Evolutionary conservation across 192 early-diverging fungal genomes (phyloP), one percentile per base, ranked within the genome.

Genomic region (Entomortierella chlamydospora): DNA sequence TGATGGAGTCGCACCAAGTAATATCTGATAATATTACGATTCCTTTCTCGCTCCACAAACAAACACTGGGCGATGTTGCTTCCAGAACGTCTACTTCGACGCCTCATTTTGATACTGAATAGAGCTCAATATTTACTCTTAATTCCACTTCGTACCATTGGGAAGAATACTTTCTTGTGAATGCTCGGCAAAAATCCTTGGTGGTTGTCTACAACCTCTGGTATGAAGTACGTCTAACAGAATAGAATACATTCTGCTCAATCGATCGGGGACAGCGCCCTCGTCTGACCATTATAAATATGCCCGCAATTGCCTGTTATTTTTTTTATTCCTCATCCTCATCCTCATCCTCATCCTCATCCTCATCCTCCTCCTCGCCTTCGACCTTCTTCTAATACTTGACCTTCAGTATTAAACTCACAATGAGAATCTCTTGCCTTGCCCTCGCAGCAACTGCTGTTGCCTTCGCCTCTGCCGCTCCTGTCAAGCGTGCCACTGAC

Each of bases 361-460:
- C 39, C 30, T 43, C 70, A 42, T 13, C 43, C 22, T 50, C 39
- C n/a, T 49, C 54, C 51, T 43, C 37, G 4, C 29, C 47, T 25
- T 22, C 61, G 18, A 29, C 13, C 29, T 33, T 47, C 41, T 12
- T 4, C 49, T 25, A 12, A 18, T 39, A 20, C 29, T 26, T 59
- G 15, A 23, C 7, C 9, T 30, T 31, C n/a, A 4, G 29, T 23
- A 26, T 28, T 26, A 30, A 20, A 17, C 34, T n/a, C 51, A 61
- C 50, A 50, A 79, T 79, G 76, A 79, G n/a, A 56, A 31, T 79
- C 52, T 59, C 76, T 9, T n/a, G 65, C 68, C 62, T 79, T 57
- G 55, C 76, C 25, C 61, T 79, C 61, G 76, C 76, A 50, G 76
- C 62, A 29, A 59, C 68, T 26, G 76, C 68, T 57, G 25, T 79